A percentile compares a stretch with the other conserved stretches of the same genome.
Conservation (phyloP, 2,329 filamentous ascomycete species). For the Dothistroma septosporum region DNA sequence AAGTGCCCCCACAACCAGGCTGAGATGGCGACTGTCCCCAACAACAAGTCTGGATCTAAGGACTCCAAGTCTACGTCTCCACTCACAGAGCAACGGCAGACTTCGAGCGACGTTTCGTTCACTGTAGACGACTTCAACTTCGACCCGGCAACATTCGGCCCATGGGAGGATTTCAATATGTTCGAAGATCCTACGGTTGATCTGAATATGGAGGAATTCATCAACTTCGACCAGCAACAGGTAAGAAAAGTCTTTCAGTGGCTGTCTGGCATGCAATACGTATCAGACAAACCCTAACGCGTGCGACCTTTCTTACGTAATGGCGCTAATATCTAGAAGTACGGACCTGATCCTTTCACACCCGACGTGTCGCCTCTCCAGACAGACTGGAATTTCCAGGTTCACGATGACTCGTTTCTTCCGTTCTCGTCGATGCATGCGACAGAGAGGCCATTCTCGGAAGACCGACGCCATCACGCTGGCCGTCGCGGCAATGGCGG, state of each 20-base stretch:
- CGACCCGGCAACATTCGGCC: conserved; percentile 9
- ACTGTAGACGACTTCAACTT: conserved; percentile 17
- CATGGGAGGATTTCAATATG: conserved; percentile 29
- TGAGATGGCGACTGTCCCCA: conserved; percentile 27
- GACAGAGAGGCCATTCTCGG: not conserved
- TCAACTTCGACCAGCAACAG: conserved; percentile 14
- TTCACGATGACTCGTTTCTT: not conserved
- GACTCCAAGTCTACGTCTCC: conserved; percentile 5
- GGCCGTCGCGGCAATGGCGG: not conserved
- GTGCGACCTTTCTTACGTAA: not conserved
- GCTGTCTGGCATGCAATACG: not conserved
- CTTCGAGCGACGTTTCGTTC: conserved; percentile 1
- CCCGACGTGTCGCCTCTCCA: conserved; percentile 11
- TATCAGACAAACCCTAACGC: not conserved
- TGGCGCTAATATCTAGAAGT: not conserved
- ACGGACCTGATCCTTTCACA: conserved; percentile 13
- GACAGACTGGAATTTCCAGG: conserved; percentile 1
- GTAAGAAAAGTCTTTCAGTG: not conserved
- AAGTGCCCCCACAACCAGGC: conserved; percentile 35
- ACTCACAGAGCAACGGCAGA: conserved; percentile 2
- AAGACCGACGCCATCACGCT: not conserved
- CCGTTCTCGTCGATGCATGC: not conserved
- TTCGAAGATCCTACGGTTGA: conserved; percentile 25
- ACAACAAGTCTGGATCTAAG: conserved; percentile 9
- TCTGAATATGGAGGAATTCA: conserved; percentile 20